phyloP scores from a whole-genome alignment of 495 filamentous ascomycete species.

The Viridothelium virens region DNA sequence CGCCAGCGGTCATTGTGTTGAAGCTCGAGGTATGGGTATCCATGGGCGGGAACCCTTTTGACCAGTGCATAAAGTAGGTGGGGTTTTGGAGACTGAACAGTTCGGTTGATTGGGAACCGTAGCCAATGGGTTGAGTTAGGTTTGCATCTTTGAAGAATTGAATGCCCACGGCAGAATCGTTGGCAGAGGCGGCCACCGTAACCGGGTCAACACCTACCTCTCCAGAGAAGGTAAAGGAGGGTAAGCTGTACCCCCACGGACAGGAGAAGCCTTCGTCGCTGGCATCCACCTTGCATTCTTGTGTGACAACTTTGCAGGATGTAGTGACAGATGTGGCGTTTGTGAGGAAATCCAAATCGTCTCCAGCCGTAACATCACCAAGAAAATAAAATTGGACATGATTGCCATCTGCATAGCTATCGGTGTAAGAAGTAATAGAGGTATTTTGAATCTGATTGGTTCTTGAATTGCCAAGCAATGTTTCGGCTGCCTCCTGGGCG shows the following conservation, averaged over 20 bases:
- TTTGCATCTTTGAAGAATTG: constrained; percentile 21
- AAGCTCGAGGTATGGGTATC: constrained; percentile 6
- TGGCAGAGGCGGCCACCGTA: not conserved
- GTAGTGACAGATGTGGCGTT: constrained; percentile 18
- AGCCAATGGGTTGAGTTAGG: constrained; percentile 13
- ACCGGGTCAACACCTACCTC: constrained; percentile 18
- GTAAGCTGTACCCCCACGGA: constrained; percentile 9
- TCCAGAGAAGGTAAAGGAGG: constrained; percentile 9
- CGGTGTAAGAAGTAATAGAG: not conserved
- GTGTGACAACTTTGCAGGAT: constrained; percentile 16
- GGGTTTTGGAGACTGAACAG: constrained; percentile 20
- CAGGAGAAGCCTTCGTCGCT: constrained; percentile 15
- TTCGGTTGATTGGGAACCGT: constrained; percentile 16
- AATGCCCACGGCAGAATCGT: constrained; percentile 17
- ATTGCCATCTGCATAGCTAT: not conserved
- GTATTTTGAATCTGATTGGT: constrained; percentile 17
- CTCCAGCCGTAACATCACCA: not conserved
- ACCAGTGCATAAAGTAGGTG: constrained; percentile 20
- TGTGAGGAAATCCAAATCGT: constrained; percentile 12
- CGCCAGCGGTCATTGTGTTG: not conserved
- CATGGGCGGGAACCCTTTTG: constrained; percentile 13
- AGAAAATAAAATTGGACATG: constrained; percentile 4
- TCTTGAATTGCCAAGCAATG: constrained; percentile 14
- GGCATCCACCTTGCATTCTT: constrained; percentile 8
- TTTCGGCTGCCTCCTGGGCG: constrained; percentile 15